Conservation (phyloP, 352 stramenopile genomes). For the Hyphochytrium catenoides region DNA sequence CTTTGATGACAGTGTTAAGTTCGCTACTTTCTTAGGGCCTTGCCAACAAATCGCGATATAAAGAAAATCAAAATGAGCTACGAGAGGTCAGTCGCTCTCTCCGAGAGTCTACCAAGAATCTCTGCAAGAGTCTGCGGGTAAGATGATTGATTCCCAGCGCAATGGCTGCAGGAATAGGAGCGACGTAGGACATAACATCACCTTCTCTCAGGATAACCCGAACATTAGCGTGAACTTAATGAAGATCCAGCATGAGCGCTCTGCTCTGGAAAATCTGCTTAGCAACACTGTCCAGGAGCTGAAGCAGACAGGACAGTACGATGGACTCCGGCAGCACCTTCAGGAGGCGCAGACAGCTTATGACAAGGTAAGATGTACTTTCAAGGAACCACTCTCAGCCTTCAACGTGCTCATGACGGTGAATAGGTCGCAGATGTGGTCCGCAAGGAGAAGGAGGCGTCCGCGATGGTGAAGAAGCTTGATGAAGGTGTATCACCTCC, state of each 20-base stretch:
- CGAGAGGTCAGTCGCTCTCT: constrained; percentile 65
- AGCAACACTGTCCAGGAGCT: constrained; percentile 30
- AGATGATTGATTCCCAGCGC: neutral
- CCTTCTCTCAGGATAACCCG: constrained; percentile 35
- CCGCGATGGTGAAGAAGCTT: constrained; percentile 58
- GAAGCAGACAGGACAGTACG: constrained; percentile 38
- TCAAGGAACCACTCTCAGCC: constrained; percentile 4
- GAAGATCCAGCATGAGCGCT: constrained; percentile 73
- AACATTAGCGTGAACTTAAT: constrained; percentile 72
- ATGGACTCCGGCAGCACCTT: constrained; percentile 40
- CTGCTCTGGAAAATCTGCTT: constrained; percentile 44
- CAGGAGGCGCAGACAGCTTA: constrained; percentile 39
- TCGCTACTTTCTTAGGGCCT: constrained; percentile 19
- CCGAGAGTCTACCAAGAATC: constrained; percentile 66
- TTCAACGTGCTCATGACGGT: constrained; percentile 10
- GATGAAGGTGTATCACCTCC: no score
- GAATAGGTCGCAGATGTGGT: constrained; percentile 35
- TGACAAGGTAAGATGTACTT: constrained; percentile 16
- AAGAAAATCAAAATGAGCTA: constrained; percentile 73
- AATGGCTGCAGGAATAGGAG: no score
- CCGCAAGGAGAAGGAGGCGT: constrained; percentile 51
- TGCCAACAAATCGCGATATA: constrained; percentile 76
- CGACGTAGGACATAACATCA: neutral
- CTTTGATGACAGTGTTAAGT: neutral
- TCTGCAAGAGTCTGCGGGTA: constrained; percentile 68